These are phyloP conservation scores for Saturnispora diversa DNA, from an alignment of 805 yeast species.

Conservation along the genomic window DNA sequence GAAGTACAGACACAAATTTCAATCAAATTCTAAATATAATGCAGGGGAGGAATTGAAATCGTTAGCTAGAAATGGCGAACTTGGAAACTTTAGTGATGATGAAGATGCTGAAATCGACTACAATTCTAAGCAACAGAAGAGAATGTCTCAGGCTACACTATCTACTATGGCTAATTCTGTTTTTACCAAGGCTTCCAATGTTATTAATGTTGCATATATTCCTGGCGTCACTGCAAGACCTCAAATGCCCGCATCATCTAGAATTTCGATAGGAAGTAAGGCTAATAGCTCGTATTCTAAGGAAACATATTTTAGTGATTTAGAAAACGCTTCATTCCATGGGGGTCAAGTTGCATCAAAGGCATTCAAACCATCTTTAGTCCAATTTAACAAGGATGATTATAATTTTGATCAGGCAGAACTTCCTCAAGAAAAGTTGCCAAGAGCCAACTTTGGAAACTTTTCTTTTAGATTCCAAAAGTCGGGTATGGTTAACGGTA, in stretches of 20 bases:
- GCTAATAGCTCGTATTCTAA: conserved; percentile 27
- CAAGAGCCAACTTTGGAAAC: neutral
- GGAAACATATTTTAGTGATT: conserved; percentile 29
- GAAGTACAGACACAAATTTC: conserved; percentile 34
- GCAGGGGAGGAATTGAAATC: conserved; percentile 21
- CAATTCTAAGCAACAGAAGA: conserved; percentile 19
- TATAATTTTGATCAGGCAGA: conserved; percentile 21
- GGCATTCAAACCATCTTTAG: conserved; percentile 23
- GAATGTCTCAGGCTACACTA: conserved; percentile 26
- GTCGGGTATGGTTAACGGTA: conserved; percentile 10
- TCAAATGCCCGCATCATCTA: conserved; percentile 21
- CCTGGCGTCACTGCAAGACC: conserved; percentile 77
- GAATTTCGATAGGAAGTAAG: conserved; percentile 17
- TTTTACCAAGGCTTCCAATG: conserved; percentile 74
- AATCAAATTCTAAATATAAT: conserved; percentile 20
- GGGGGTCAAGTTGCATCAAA: conserved; percentile 27
- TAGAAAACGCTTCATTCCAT: conserved; percentile 29
- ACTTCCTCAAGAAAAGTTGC: neutral
- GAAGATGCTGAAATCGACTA: conserved; percentile 14
- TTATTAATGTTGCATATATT: conserved; percentile 85
- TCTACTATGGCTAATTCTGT: conserved; percentile 48
- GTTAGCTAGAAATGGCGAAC: neutral
- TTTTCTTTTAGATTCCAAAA: conserved; percentile 9
- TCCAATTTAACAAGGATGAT: conserved; percentile 23
- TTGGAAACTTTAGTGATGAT: no score